phyloP scores from a whole-genome alignment of 2,329 filamentous ascomycete genomes.

The Fragosphaeria purpurea region DNA sequence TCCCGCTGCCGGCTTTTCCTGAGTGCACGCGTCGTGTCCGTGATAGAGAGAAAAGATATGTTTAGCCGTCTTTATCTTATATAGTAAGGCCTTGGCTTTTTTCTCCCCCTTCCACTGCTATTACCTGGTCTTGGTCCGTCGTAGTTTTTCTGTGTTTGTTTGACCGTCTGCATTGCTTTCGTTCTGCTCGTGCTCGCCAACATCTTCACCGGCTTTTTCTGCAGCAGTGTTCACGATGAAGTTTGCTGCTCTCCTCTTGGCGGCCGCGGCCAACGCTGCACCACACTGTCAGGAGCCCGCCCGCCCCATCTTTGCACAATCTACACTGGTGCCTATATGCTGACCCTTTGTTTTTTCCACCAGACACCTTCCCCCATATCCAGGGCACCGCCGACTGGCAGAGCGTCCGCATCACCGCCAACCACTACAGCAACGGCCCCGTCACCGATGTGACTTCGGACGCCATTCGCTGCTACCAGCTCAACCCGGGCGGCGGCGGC shows the following conservation, averaged over 20 bases:
- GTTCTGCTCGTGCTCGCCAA: too few relatives aligned
- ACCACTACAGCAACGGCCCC: slow-evolving; percentile 10
- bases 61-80: too few relatives aligned
- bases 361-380: slow-evolving; percentile 4
- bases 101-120: background rate
- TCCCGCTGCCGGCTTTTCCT: too few relatives aligned
- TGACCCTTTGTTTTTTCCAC: background rate
- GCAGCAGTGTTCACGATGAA: background rate
- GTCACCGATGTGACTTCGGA: slow-evolving; percentile 14
- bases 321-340: background rate
- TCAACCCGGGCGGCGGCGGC: slow-evolving; percentile 14
- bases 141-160: too few relatives aligned
- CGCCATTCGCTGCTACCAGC: slow-evolving; percentile 20
- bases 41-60: too few relatives aligned
- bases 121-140: too few relatives aligned
- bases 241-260: background rate
- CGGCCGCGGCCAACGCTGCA: slow-evolving; percentile 2
- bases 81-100: background rate
- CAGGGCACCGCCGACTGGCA: slow-evolving; percentile 5
- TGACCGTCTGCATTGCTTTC: too few relatives aligned
- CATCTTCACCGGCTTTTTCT: too few relatives aligned
- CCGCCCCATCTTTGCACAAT: background rate
- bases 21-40: too few relatives aligned
- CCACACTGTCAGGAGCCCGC: background rate
- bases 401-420: slow-evolving; percentile 4